These are phyloP conservation scores for Huntiella decipiens DNA, from an alignment of 2,329 filamentous ascomycete species.

Conservation along the genomic window DNA sequence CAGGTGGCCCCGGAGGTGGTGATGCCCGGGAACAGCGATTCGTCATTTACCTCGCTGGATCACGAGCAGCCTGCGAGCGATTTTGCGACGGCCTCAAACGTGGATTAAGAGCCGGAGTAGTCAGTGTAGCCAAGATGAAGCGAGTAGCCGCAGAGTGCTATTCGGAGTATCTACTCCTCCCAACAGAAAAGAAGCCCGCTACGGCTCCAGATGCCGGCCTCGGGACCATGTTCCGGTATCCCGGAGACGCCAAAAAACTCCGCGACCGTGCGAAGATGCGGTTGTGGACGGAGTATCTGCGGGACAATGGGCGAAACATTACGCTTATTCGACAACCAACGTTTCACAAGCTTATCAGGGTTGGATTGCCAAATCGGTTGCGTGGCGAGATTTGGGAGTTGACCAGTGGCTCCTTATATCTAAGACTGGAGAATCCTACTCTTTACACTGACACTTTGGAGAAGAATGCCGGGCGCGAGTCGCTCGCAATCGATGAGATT, in stretches of 20 bases:
- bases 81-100: constrained; percentile 95
- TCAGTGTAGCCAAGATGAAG: constrained; percentile 70
- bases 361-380: constrained; percentile 81
- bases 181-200: constrained; percentile 29
- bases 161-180: constrained; percentile 60
- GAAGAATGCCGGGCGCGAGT: constrained; percentile 70
- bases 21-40: constrained; percentile 54
- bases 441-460: constrained; percentile 68
- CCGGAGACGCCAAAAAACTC: constrained; percentile 83
- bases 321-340: constrained; percentile 89
- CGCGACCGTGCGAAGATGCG: constrained; percentile 94
- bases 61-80: constrained; percentile 71
- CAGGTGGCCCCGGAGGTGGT: constrained; percentile 12
- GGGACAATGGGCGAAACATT: constrained; percentile 84
- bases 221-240: constrained; percentile 83
- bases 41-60: constrained; percentile 78
- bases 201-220: constrained; percentile 68
- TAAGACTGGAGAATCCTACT: constrained; percentile 69
- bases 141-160: constrained; percentile 71
- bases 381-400: constrained; percentile 93
- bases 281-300: constrained; percentile 87
- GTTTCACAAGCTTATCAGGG: constrained; percentile 91
- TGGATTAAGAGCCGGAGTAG: constrained; percentile 69
- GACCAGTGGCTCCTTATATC: constrained; percentile 75
- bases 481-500: constrained; percentile 93